These are phyloP conservation scores for Ophiostoma perfectum DNA, from an alignment of 2,329 filamentous ascomycete species.

Conservation along the genomic window DNA sequence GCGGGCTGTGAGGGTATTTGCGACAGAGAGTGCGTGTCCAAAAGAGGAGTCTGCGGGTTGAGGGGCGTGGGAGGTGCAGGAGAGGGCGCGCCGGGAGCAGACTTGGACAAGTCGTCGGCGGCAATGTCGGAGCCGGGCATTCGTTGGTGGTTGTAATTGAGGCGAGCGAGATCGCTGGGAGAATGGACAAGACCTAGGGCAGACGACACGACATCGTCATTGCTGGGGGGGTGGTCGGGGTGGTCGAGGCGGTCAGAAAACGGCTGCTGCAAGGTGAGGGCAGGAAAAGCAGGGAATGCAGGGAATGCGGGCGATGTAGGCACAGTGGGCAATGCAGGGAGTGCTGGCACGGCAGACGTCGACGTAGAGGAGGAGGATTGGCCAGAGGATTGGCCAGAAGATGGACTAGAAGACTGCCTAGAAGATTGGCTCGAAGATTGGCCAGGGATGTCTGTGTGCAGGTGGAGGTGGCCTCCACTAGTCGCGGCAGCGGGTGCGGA, in stretches of 20 bases:
- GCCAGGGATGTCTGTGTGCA: constrained; percentile 17
- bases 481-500: constrained; percentile 14
- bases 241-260: constrained; percentile 17
- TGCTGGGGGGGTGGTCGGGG: constrained; percentile 10
- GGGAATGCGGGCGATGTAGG: constrained; percentile 16
- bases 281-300: constrained; percentile 17
- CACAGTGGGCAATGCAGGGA: constrained; percentile 12
- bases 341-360: constrained; percentile 9
- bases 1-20: constrained; percentile 8
- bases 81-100: constrained; percentile 11
- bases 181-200: constrained; percentile 40
- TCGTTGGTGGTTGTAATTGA: constrained; percentile 29
- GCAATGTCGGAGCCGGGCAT: constrained; percentile 23
- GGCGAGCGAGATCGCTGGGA: constrained; percentile 38
- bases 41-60: constrained; percentile 28
- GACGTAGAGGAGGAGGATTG: not conserved
- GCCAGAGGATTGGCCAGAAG: constrained; percentile 5
- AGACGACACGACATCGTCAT: constrained; percentile 23
- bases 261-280: constrained; percentile 15
- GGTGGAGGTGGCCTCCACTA: constrained; percentile 19
- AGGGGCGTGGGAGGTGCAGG: constrained; percentile 14
- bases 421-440: constrained; percentile 17
- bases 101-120: constrained; percentile 19
- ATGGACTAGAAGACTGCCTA: constrained; percentile 2
- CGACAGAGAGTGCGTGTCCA: constrained; percentile 24